Conservation (phyloP, 192 early-diverging fungal species). For the Podila epigama region DNA sequence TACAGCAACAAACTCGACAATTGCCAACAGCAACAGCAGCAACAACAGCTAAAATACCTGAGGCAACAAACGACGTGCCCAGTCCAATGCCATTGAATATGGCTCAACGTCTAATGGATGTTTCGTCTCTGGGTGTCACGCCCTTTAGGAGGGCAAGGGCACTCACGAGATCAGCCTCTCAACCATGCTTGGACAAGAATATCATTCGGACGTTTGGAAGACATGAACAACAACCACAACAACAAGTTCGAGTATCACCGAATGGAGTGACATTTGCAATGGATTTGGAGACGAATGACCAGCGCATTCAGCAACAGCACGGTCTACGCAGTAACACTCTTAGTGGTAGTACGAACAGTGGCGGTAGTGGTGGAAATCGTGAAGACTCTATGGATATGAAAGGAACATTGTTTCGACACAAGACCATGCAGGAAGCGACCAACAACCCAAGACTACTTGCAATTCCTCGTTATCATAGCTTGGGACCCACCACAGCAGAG, state of each 20-base stretch:
- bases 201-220: too few species aligned
- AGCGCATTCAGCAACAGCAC: too few species aligned
- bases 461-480: constrained; percentile 16
- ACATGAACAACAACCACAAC: too few species aligned
- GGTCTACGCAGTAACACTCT: too few species aligned
- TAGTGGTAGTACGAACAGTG: too few species aligned
- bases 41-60: too few species aligned
- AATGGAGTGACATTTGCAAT: constrained; percentile 11
- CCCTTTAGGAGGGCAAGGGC: too few species aligned
- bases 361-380: constrained; percentile 10
- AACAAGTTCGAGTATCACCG: not conserved
- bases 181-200: constrained; percentile 11
- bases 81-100: not conserved
- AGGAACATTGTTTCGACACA: constrained; percentile 22
- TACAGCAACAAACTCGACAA: too few species aligned
- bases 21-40: too few species aligned
- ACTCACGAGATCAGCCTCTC: constrained; percentile 19
- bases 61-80: too few species aligned
- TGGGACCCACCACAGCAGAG: constrained; percentile 11
- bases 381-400: constrained; percentile 1
- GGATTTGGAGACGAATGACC: constrained; percentile 6
- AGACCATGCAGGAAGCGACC: constrained; percentile 21
- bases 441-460: not conserved
- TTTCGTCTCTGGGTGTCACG: not conserved
- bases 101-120: not conserved